Percentiles rank a stretch among this genome's conserved stretches.
Conservation (phyloP, 75 land plant species). For the Pinus taeda region DNA sequence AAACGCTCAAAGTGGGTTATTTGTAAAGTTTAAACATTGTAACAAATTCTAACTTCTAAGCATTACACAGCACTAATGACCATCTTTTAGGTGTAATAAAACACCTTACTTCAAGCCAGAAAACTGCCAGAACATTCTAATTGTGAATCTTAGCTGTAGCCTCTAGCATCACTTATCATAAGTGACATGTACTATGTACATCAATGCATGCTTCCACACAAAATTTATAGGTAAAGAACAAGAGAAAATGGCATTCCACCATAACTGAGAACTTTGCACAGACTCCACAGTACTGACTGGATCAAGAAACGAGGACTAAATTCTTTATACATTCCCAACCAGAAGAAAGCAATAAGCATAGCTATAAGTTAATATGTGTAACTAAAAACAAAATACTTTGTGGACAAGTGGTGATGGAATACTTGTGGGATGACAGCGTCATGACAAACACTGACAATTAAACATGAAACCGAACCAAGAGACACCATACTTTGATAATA, state of each 20-base stretch:
- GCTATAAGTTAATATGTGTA: neutral
- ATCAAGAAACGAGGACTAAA: neutral
- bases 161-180: neutral
- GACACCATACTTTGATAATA: neutral
- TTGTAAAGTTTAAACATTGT: no score
- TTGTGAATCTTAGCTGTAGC: neutral
- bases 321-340: neutral
- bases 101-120: no score
- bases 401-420: neutral
- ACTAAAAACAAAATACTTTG: neutral
- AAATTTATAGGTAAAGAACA: neutral
- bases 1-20: no score
- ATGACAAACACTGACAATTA: no score
- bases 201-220: neutral
- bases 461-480: no score
- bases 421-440: no score
- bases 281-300: neutral
- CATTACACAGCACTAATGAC: neutral
- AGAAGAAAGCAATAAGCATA: neutral
- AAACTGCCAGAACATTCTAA: neutral
- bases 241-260: neutral
- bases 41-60: neutral
- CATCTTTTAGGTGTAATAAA: neutral
- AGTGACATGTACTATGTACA: neutral
- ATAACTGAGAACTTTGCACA: neutral